Evolutionary conservation across 2,329 filamentous ascomycete species (phyloP).

Genomic region (Penicillium concentricum): DNA sequence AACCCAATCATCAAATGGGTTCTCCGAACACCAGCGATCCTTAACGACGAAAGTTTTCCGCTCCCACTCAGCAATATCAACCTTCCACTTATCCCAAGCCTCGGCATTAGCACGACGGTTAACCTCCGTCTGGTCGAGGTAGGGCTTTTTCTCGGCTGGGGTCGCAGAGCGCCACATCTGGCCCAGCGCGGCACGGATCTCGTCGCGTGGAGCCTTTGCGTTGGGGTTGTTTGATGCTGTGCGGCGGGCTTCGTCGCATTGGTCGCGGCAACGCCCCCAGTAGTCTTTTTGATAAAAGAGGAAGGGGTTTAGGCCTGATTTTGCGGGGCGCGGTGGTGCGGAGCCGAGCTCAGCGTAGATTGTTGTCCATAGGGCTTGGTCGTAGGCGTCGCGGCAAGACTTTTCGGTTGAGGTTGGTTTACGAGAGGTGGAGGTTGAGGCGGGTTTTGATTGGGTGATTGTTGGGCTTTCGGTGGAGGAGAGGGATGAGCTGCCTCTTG

Average conservation of each 20-base stretch:
- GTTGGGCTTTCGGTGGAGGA: slow-evolving; percentile 24
- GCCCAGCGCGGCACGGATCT: slow-evolving; percentile 81
- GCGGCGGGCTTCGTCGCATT: slow-evolving; percentile 68
- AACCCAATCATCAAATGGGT: slow-evolving; percentile 39
- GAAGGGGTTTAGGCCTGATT: slow-evolving; percentile 80
- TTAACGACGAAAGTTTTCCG: slow-evolving; percentile 38
- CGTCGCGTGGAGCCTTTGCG: slow-evolving; percentile 66
- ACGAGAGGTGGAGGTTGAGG: slow-evolving; percentile 11
- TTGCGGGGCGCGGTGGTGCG: slow-evolving; percentile 68
- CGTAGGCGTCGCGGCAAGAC: slow-evolving; percentile 50
- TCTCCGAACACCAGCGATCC: slow-evolving; percentile 39
- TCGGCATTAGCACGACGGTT: slow-evolving; percentile 68
- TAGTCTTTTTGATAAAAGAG: slow-evolving; percentile 80
- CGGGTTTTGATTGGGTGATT: slow-evolving; percentile 1
- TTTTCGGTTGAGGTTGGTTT: slow-evolving; percentile 21
- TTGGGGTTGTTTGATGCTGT: slow-evolving; percentile 63
- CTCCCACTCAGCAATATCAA: slow-evolving; percentile 56
- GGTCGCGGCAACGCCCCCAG: slow-evolving; percentile 61
- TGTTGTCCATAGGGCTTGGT: slow-evolving; percentile 57
- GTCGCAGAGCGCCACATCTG: slow-evolving; percentile 84
- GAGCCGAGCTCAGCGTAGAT: slow-evolving; percentile 67
- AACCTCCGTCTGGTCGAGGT: slow-evolving; percentile 68
- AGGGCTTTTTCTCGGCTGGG: slow-evolving; percentile 71
- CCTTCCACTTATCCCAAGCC: slow-evolving; percentile 70
- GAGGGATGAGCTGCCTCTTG: slow-evolving; percentile 1